Conservation (phyloP, 2,329 filamentous ascomycete species). For the Beauveria varroae region DNA sequence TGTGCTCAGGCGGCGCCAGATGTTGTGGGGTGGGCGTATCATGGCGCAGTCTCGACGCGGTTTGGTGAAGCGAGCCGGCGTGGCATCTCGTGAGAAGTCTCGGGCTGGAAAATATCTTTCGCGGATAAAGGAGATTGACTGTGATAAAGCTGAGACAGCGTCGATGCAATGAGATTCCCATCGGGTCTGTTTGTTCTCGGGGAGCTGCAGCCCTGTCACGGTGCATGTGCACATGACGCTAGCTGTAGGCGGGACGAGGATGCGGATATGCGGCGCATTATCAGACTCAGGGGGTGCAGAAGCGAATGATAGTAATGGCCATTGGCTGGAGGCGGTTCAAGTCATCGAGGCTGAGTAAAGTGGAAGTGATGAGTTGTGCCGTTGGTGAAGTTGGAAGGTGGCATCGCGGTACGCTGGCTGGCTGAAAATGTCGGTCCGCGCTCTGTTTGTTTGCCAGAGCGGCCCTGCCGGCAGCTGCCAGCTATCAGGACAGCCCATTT, state of each 20-base stretch:
- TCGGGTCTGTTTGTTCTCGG: background rate
- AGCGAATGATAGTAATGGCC: background rate
- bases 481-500: background rate
- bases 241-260: background rate
- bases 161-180: background rate
- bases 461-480: background rate
- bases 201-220: background rate
- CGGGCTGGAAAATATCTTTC: background rate
- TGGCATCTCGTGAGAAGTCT: background rate
- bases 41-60: background rate
- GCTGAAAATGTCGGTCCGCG: background rate
- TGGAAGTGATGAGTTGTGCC: too few relatives aligned
- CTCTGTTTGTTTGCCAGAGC: background rate
- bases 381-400: background rate
- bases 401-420: background rate
- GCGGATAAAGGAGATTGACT: background rate
- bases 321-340: too few relatives aligned
- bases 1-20: background rate
- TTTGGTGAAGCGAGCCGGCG: background rate
- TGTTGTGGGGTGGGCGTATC: background rate
- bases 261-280: background rate
- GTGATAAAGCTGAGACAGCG: background rate
- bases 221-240: background rate
- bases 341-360: too few relatives aligned
- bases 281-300: background rate